Evolutionary conservation across 1,139 yeast species (phyloP), one percentile per base, ranked within the genome.

Genomic region (Magnusiomyces suaveolens): DNA sequence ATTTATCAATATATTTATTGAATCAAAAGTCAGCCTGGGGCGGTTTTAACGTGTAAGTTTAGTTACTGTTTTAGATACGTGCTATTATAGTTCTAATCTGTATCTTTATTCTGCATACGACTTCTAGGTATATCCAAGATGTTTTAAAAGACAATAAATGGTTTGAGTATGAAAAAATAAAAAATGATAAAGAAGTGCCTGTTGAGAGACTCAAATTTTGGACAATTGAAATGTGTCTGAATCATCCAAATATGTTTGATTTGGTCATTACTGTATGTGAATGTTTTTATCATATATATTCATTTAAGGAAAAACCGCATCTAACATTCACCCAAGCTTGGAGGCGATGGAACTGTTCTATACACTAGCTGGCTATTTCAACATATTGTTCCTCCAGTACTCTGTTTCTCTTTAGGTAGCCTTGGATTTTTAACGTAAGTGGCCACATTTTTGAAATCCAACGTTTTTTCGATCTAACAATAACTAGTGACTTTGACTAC

Each of bases 261-360:
- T 71, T 87, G 50, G 74, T 72, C 14, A 63, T 74, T 43, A 72
- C 77, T 18, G 64, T 62, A 56, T 39, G 63, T 55, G 21, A 6
- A n/a, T 24, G 3, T 18, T n/a, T 20, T 6, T 21, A 6, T 8
- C 6, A 29, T 6, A 6, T 29, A 12, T 6, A 29, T 29, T 29
- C 12, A 29, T 29, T 29, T 29, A 29, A 29, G 36, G 6, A 8
- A 8, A 8, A 29, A 38, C 33, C 39, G 8, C 2, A n/a, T n/a
- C 2, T 1, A n/a, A 38, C 44, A 48, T 36, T 52, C n/a, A n/a
- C n/a, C n/a, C n/a, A n/a, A 59, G 57, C 67, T 87, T 47, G 96
- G 96, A 23, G 96, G 96, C 2, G 96, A 88, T 66, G 96, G 96
- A 2, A 88, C 96, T 0, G 89, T 87, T 51, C 71, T 88, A 33